Base-by-base conservation (phyloP, 805 yeast genomes). In the Ogataea henricii region DNA sequence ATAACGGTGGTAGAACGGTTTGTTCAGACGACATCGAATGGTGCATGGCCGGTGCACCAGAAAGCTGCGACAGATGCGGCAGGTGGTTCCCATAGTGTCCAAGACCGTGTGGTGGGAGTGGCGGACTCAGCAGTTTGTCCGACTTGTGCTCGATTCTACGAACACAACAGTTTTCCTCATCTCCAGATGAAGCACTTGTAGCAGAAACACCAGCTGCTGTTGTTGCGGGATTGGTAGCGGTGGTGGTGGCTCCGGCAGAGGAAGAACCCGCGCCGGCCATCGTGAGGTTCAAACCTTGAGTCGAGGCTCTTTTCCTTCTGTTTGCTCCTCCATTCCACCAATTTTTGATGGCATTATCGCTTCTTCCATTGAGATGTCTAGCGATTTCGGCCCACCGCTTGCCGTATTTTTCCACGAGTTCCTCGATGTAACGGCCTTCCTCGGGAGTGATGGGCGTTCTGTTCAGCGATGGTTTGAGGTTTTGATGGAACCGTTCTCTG, bases 261-360 rank as follows among this genome's bases (percentile, higher is more conserved):
- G n/a, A n/a, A n/a, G n/a, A n/a, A n/a, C n/a, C n/a, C 43, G 50
- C 65, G 29, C 50, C 48, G 35, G 32, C 42, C 9, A 48, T 33
- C 21, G 32, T 36, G 29, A 42, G 27, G 17, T 41, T 46, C 13
- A 58, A 51, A 3, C 60, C 62, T 39, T 57, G 61, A 4, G 67
- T 63, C 2, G 73, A 64, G 23, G 76, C 74, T 54, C 89, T 71
- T 59, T 94, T 77, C 51, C 96, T 72, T 51, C 95, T 74, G 63
- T 87, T 89, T 12, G 95, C 92, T 7, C 96, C 95, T 3, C 96
- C 96, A 62, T 89, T 89, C 96, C 96, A 89, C 96, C 96, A 90
- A 68, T 90, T 90, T 64, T 89, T 89, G 58, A 89, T 88, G 17
- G 96, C 90, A 65, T 89, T 89, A 66, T 89, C 97, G n/a, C 86